A percentile compares a stretch with the other conserved stretches of the same genome.
These are phyloP conservation scores for Aspergillus tanneri DNA, from an alignment of 2,329 filamentous ascomycete genomes.

Conservation along the genomic window DNA sequence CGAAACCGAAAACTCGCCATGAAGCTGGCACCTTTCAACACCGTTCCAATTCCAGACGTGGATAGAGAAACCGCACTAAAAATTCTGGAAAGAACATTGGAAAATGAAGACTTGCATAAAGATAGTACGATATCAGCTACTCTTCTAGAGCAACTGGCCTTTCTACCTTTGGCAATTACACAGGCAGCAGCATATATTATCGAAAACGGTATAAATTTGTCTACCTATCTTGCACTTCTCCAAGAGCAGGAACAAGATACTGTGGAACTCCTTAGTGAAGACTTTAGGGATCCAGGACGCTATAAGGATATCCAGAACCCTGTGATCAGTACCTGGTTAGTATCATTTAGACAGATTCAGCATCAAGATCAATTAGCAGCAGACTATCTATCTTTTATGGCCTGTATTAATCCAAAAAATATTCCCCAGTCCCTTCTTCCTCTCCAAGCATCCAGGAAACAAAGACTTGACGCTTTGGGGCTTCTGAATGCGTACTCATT, in stretches of 20 bases:
- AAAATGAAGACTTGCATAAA: slow-evolving; percentile 2
- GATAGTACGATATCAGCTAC: slow-evolving; percentile 1
- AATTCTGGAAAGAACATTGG: background rate
- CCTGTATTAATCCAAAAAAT: too few relatives aligned
- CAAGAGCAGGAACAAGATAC: too few relatives aligned
- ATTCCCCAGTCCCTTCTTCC: slow-evolving; percentile 38
- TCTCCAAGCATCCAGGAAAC: slow-evolving; percentile 14
- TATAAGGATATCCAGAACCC: slow-evolving; percentile 10
- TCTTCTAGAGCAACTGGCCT: slow-evolving; percentile 21
- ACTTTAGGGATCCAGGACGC: slow-evolving; percentile 8
- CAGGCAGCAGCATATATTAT: too few relatives aligned
- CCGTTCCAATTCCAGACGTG: slow-evolving; percentile 18
- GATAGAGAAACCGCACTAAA: slow-evolving; percentile 9
- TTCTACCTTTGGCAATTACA: slow-evolving; percentile 27
- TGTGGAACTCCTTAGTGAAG: slow-evolving; percentile 10
- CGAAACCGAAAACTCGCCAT: too few relatives aligned
- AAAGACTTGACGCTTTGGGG: slow-evolving; percentile 30
- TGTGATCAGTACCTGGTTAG: slow-evolving; percentile 6
- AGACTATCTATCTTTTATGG: slow-evolving; percentile 37
- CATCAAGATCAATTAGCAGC: slow-evolving; percentile 31
- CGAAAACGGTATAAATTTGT: too few relatives aligned
- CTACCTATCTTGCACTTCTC: too few relatives aligned
- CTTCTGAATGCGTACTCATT: too few relatives aligned
- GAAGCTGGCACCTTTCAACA: slow-evolving; percentile 18
- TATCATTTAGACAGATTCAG: slow-evolving; percentile 16